These are phyloP conservation scores for Cryptococcus sp. DNA, from an alignment of 1,284 basidiomycete genomes.

Conservation along the genomic window DNA sequence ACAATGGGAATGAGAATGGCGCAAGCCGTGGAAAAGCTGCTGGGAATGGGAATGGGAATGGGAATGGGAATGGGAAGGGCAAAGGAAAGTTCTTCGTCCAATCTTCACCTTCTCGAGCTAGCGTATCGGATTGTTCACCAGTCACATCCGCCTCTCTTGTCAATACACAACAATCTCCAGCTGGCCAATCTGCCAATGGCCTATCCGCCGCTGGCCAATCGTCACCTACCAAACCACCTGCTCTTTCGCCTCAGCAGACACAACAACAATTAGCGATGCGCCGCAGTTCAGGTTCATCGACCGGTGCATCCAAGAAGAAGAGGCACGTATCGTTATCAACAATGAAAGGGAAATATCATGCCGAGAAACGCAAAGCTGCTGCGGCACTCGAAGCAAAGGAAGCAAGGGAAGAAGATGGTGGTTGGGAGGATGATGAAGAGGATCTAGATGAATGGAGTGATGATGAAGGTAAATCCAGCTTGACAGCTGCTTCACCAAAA, in stretches of 20 bases:
- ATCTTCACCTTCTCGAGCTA: conserved; percentile 27
- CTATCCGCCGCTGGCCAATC: conserved; percentile 5
- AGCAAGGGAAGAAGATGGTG: conserved; percentile 17
- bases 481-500: background rate
- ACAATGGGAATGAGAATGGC: no score
- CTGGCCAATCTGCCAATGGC: conserved; percentile 1
- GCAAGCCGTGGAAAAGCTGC: no score
- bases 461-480: conserved; percentile 1
- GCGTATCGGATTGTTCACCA: conserved; percentile 32
- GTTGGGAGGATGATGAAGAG: conserved; percentile 18
- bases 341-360: conserved; percentile 37
- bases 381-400: conserved; percentile 20
- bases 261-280: background rate
- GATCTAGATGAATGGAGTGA: conserved; percentile 14
- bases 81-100: conserved; percentile 30
- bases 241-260: background rate
- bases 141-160: conserved; percentile 13
- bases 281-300: conserved; percentile 24
- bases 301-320: conserved; percentile 14
- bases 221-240: background rate
- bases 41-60: no score
- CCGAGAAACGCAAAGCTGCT: conserved; percentile 38
- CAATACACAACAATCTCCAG: conserved; percentile 1
- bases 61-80: conserved; percentile 3
- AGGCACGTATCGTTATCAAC: conserved; percentile 40